Evolutionary conservation across 2,329 filamentous ascomycete genomes (phyloP).

Genomic region (Aureobasidium sp.): DNA sequence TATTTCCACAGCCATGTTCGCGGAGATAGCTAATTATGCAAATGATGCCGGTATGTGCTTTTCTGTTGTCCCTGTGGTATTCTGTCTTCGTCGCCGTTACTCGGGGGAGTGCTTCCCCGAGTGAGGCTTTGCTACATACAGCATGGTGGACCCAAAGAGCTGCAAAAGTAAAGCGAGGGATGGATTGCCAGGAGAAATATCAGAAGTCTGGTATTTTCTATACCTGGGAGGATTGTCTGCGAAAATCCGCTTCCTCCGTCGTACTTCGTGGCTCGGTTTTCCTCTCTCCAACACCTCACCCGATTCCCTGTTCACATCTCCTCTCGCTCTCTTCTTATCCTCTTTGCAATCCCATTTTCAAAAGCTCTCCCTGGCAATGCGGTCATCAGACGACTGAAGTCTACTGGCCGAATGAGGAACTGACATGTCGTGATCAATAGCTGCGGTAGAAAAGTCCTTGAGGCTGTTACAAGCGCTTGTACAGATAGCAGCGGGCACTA

Average conservation of each 20-base stretch:
- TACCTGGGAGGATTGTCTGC: too few relatives aligned
- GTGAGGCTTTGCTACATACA: not conserved
- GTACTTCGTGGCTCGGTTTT: too few relatives aligned
- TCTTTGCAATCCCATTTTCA: too few relatives aligned
- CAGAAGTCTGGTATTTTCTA: too few relatives aligned
- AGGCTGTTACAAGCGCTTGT: slow-evolving; percentile 45
- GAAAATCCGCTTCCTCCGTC: too few relatives aligned
- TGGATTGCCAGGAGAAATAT: not conserved
- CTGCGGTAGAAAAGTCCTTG: slow-evolving; percentile 53
- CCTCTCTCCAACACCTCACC: too few relatives aligned
- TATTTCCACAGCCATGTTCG: not conserved
- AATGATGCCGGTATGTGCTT: slow-evolving; percentile 7
- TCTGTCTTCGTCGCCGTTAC: not conserved
- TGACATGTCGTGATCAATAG: slow-evolving; percentile 27
- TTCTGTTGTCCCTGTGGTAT: not conserved
- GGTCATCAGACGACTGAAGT: too few relatives aligned
- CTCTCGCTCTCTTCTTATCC: too few relatives aligned
- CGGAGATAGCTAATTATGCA: not conserved
- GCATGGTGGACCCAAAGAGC: not conserved
- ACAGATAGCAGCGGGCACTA: slow-evolving; percentile 28
- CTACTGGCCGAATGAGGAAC: not conserved
- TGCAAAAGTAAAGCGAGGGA: not conserved
- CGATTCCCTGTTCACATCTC: too few relatives aligned
- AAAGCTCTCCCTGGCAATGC: too few relatives aligned
- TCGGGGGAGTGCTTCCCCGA: not conserved